These are phyloP conservation scores for Penicillium hordei DNA, from an alignment of 2,329 filamentous ascomycete species.

Conservation along the genomic window DNA sequence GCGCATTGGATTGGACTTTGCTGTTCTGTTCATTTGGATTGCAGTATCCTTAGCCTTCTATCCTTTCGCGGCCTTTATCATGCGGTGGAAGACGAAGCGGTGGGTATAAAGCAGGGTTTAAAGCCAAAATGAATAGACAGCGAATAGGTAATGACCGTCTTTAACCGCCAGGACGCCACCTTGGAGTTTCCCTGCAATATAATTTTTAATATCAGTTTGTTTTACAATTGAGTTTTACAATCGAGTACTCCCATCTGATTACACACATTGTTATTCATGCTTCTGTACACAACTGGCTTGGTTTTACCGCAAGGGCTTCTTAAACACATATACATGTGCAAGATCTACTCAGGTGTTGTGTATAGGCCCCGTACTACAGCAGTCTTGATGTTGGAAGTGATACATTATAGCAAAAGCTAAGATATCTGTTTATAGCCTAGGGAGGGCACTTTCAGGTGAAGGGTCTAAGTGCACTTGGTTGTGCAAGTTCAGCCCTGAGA, in stretches of 20 bases:
- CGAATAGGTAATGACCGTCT: background rate
- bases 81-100: constrained; percentile 35
- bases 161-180: too few species aligned
- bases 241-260: background rate
- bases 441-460: too few species aligned
- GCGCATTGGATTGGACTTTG: constrained; percentile 61
- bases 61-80: constrained; percentile 31
- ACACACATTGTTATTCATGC: background rate
- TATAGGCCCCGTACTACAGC: background rate
- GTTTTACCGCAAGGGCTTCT: background rate
- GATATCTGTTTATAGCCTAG: background rate
- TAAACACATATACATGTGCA: background rate
- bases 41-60: constrained; percentile 29
- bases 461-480: too few species aligned
- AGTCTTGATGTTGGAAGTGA: background rate
- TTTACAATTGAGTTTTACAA: background rate
- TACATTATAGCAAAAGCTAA: background rate
- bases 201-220: background rate
- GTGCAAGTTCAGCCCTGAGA: too few species aligned
- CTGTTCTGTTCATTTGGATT: constrained; percentile 59
- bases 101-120: constrained; percentile 11
- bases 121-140: background rate
- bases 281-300: background rate
- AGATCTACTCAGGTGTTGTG: too few species aligned
- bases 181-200: background rate